Conservation (phyloP, 2,329 filamentous ascomycete genomes). For the Chaetomiaceae sp. region DNA sequence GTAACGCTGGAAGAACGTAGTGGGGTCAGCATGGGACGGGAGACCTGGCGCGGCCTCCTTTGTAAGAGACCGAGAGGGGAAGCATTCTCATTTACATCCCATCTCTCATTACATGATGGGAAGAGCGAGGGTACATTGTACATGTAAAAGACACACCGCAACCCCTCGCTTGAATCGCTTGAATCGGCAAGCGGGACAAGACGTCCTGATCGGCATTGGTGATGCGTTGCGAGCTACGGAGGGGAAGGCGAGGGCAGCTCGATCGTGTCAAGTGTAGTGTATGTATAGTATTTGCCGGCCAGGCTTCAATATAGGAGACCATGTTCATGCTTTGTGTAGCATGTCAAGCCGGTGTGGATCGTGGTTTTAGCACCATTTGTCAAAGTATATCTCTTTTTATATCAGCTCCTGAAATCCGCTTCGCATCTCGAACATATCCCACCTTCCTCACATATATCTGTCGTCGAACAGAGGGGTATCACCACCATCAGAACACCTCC, state of each 20-base stretch:
- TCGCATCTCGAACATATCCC: no score
- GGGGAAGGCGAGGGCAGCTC: background rate
- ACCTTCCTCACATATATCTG: no score
- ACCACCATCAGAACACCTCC: background rate
- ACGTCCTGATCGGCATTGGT: conserved; percentile 1
- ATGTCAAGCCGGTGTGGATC: background rate
- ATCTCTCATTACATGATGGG: background rate
- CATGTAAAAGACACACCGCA: conserved; percentile 5
- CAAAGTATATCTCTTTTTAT: no score
- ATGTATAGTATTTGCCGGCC: conserved; percentile 11
- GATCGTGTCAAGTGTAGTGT: conserved; percentile 8
- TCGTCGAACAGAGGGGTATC: background rate
- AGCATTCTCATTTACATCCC: background rate
- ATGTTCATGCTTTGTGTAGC: background rate
- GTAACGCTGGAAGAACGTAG: background rate
- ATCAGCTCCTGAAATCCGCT: no score
- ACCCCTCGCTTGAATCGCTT: background rate
- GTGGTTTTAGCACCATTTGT: background rate
- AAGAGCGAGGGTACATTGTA: conserved; percentile 1
- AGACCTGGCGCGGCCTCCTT: background rate
- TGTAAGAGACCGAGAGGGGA: background rate
- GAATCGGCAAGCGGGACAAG: background rate
- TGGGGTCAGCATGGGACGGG: background rate
- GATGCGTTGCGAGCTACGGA: background rate
- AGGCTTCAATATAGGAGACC: conserved; percentile 8